A percentile compares a stretch with the other conserved stretches of the same genome.
phyloP scores from a whole-genome alignment of 163 green algal species.

The Chlorella variabilis region DNA sequence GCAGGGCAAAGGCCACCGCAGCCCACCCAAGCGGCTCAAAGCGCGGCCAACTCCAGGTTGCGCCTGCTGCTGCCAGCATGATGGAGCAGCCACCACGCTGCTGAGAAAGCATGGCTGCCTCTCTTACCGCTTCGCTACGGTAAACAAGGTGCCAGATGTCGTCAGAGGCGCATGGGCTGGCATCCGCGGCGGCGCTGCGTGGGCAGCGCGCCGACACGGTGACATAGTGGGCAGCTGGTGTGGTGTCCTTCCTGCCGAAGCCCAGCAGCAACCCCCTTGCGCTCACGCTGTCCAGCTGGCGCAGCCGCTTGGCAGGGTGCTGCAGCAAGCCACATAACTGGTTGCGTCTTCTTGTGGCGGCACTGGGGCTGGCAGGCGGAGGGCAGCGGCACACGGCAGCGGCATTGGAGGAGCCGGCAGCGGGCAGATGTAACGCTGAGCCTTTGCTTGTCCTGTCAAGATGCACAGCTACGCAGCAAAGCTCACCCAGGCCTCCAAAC shows the following conservation, averaged over 20 bases:
- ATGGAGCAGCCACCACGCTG: neutral
- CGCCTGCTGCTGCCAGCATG: neutral
- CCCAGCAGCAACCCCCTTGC: conserved; percentile 16
- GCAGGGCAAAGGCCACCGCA: neutral
- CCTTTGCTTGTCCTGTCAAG: no score
- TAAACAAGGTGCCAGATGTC: conserved; percentile 1
- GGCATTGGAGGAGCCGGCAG: neutral
- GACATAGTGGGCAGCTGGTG: conserved; percentile 1
- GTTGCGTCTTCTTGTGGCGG: no score
- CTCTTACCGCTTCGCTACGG: conserved; percentile 33
- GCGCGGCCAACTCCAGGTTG: no score
- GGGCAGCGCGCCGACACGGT: neutral
- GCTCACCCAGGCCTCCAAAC: no score
- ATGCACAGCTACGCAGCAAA: no score
- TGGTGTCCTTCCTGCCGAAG: neutral
- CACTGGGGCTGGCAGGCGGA: no score
- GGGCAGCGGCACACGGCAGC: neutral
- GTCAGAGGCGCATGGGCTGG: neutral
- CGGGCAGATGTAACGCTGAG: no score
- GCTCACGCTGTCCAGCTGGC: conserved; percentile 27
- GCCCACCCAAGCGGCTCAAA: no score
- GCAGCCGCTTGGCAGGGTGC: conserved; percentile 13
- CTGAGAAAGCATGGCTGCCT: neutral
- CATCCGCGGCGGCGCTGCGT: neutral
- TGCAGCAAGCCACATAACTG: no score